A percentile compares a stretch with the other conserved stretches of the same genome.
phyloP scores from a whole-genome alignment of 1,284 basidiomycete genomes.

The Cystobasidium pallidum region DNA sequence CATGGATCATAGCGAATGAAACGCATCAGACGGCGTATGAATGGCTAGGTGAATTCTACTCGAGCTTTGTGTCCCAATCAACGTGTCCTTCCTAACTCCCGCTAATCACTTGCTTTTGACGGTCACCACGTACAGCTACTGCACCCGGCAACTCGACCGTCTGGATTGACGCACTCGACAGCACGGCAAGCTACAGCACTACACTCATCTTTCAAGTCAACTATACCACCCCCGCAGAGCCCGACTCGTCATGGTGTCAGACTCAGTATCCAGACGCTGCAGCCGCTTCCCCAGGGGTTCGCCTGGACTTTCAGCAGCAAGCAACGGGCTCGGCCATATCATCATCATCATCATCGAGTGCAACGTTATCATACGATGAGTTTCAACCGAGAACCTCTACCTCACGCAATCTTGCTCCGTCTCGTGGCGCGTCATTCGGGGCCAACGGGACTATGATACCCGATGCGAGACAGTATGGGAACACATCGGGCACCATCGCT shows the following conservation, averaged over 20 bases:
- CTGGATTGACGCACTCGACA: constrained; percentile 5
- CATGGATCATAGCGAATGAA: neutral
- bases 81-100: no score
- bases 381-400: no score
- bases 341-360: no score
- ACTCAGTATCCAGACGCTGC: constrained; percentile 1
- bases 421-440: neutral
- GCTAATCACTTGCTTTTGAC: no score
- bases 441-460: neutral
- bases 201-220: neutral
- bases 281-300: constrained; percentile 6
- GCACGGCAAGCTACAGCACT: neutral
- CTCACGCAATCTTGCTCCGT: neutral
- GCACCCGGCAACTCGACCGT: neutral
- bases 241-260: neutral
- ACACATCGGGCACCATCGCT: constrained; percentile 3
- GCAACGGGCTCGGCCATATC: neutral
- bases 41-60: neutral
- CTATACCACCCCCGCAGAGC: neutral
- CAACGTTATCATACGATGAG: no score
- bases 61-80: neutral
- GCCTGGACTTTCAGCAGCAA: neutral
- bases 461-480: neutral
- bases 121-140: neutral
- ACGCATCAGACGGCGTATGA: neutral